phyloP scores from a whole-genome alignment of 192 early-diverging fungal genomes.

The Coemansia sp. region DNA sequence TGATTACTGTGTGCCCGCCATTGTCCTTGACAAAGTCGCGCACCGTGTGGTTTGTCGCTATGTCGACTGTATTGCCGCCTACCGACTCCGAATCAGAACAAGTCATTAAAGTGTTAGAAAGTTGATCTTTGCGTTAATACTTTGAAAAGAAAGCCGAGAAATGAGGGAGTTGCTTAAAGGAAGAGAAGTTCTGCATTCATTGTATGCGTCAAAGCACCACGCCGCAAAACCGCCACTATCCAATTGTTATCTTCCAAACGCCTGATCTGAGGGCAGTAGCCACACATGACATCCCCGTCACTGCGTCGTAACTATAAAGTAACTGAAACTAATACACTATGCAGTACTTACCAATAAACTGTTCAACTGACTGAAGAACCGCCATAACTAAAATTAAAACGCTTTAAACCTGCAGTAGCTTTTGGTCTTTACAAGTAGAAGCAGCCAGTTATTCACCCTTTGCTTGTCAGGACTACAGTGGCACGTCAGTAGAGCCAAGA shows the following conservation, averaged over 20 bases:
- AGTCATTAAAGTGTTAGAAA: too few relatives aligned
- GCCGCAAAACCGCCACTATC: too few relatives aligned
- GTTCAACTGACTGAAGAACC: conserved; percentile 37
- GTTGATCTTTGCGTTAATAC: too few relatives aligned
- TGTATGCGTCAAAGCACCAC: too few relatives aligned
- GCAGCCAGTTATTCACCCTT: neutral
- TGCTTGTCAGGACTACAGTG: neutral
- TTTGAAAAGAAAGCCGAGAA: too few relatives aligned
- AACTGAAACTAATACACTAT: too few relatives aligned
- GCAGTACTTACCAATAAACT: conserved; percentile 52
- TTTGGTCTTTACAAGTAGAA: neutral
- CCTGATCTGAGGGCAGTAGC: too few relatives aligned
- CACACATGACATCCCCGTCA: too few relatives aligned
- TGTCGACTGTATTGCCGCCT: conserved; percentile 72
- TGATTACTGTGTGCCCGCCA: conserved; percentile 85
- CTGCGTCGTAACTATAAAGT: too few relatives aligned
- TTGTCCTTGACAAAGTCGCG: conserved; percentile 75
- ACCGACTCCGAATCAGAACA: conserved; percentile 4
- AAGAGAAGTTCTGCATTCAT: too few relatives aligned
- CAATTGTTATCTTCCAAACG: too few relatives aligned
- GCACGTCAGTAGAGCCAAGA: neutral
- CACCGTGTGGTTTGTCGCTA: conserved; percentile 63
- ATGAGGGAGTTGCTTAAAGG: too few relatives aligned
- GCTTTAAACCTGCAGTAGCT: conserved; percentile 5
- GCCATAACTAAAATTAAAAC: conserved; percentile 20